Conservation (phyloP, 768 basidiomycete species). For the Kwoniella dejecticola region DNA sequence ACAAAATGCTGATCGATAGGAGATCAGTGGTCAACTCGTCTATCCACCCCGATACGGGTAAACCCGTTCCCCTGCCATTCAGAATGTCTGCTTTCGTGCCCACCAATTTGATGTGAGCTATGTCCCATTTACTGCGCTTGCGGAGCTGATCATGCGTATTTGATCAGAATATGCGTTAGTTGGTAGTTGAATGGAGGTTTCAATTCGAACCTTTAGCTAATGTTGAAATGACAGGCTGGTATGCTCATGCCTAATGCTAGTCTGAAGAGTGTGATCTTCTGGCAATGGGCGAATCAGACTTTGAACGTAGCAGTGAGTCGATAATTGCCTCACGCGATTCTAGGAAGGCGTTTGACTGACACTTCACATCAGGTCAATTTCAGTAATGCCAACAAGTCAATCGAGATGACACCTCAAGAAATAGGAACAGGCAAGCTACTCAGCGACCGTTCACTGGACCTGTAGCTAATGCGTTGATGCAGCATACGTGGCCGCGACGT, state of each 20-base stretch:
- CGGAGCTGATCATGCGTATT: not conserved
- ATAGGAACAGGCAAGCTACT: conserved; percentile 51
- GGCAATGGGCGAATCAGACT: conserved; percentile 57
- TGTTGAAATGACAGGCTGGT: conserved; percentile 47
- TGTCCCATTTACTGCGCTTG: not conserved
- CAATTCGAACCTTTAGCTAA: not conserved
- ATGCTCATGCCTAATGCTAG: conserved; percentile 58
- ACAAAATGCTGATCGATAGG: conserved; percentile 1
- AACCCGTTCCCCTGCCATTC: conserved; percentile 57
- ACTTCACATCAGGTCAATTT: conserved; percentile 49
- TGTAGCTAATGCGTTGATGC: conserved; percentile 1
- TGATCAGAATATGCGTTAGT: conserved; percentile 22
- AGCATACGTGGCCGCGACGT: conserved; percentile 57
- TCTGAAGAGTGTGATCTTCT: conserved; percentile 50
- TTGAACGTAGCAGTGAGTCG: conserved; percentile 54
- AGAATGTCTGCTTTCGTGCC: conserved; percentile 58
- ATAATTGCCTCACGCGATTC: not conserved
- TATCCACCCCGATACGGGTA: conserved; percentile 56
- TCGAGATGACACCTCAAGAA: conserved; percentile 56
- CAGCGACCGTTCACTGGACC: not conserved
- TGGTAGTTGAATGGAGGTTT: not conserved
- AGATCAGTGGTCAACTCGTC: conserved; percentile 52
- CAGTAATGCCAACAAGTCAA: conserved; percentile 58
- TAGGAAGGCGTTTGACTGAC: conserved; percentile 3
- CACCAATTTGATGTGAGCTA: conserved; percentile 56